Conservation (phyloP, 192 early-diverging fungal genomes). For the Podila epicladia region DNA sequence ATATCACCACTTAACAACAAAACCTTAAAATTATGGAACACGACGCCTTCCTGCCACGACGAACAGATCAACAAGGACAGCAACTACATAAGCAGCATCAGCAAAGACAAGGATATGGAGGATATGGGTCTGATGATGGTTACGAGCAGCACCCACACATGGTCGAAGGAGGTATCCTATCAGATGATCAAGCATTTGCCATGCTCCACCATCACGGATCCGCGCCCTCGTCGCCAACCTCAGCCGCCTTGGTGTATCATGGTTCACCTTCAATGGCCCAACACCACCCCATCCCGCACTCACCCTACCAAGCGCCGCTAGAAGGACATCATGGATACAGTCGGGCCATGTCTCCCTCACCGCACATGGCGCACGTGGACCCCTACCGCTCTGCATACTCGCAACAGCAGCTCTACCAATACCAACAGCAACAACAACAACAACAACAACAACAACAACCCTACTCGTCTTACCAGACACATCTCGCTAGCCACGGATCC, state of each 20-base stretch:
- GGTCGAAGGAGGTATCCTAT: not conserved
- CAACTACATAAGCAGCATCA: not conserved
- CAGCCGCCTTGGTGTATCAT: not conserved
- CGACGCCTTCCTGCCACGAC: constrained; percentile 22
- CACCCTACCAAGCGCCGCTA: not conserved
- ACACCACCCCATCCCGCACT: not conserved
- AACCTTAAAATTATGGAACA: constrained; percentile 21
- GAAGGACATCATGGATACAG: constrained; percentile 1
- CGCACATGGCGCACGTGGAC: constrained; percentile 3
- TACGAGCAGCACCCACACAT: not conserved
- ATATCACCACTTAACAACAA: not conserved
- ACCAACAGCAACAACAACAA: constrained; percentile 1
- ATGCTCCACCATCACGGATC: not conserved
- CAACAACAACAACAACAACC: constrained; percentile 2
- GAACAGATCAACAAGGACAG: not conserved
- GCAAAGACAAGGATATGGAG: not conserved
- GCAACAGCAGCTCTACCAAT: constrained; percentile 25
- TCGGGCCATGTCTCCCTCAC: not conserved
- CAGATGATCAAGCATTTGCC: not conserved
- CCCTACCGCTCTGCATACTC: constrained; percentile 35
- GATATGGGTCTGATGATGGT: constrained; percentile 5
- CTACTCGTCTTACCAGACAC: constrained; percentile 16
- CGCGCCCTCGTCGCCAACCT: not conserved
- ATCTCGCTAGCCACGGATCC: constrained; percentile 1
- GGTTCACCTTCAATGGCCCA: not conserved